Conservation (phyloP, 2,329 filamentous ascomycete species). For the Exophiala sp. region DNA sequence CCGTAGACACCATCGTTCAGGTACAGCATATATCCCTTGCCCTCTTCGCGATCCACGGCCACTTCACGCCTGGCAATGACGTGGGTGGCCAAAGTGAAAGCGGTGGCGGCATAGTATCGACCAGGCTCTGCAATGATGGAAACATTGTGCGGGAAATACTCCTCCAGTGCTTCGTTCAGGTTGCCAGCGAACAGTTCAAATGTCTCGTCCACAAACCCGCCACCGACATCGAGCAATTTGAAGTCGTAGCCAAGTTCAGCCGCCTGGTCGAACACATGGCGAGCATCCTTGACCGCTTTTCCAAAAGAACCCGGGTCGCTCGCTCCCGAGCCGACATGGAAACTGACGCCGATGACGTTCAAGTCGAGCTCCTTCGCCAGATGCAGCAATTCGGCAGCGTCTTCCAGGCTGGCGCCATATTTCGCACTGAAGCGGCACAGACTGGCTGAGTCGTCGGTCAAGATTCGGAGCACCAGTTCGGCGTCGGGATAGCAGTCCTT, state of each 20-base stretch:
- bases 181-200: constrained; percentile 87
- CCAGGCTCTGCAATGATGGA: constrained; percentile 93
- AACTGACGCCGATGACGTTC: constrained; percentile 91
- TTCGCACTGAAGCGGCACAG: constrained; percentile 94
- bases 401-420: constrained; percentile 86
- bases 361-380: constrained; percentile 76
- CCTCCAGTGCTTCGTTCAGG: constrained; percentile 71
- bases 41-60: constrained; percentile 56
- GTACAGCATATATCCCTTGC: constrained; percentile 89
- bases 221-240: constrained; percentile 86
- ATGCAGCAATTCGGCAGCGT: constrained; percentile 67
- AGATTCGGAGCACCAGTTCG: constrained; percentile 87
- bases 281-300: constrained; percentile 85
- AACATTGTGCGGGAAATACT: constrained; percentile 77
- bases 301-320: constrained; percentile 87
- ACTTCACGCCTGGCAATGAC: constrained; percentile 92
- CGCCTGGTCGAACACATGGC: constrained; percentile 81
- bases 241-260: constrained; percentile 68
- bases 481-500: constrained; percentile 84
- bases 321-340: constrained; percentile 94
- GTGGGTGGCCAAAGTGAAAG: constrained; percentile 92
- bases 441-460: constrained; percentile 92
- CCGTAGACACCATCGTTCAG: constrained; percentile 97
- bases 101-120: constrained; percentile 87
- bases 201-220: constrained; percentile 83